These are phyloP conservation scores for Fusarium concolor DNA, from an alignment of 2,329 filamentous ascomycete species.

Conservation along the genomic window DNA sequence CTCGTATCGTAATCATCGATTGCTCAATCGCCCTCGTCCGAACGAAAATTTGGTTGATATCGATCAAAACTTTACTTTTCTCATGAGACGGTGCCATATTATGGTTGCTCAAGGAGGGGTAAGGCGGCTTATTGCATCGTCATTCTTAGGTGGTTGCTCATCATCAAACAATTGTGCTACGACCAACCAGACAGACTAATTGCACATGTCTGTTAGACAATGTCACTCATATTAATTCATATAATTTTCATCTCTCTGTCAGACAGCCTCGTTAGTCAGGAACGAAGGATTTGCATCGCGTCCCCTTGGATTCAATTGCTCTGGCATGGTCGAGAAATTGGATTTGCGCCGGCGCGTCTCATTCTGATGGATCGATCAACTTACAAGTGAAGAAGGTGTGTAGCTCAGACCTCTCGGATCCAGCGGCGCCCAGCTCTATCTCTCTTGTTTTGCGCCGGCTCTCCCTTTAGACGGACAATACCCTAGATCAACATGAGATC, in stretches of 20 bases:
- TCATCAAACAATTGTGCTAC: slow-evolving; percentile 30
- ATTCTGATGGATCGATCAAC: slow-evolving; percentile 23
- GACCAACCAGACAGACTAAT: slow-evolving; percentile 10
- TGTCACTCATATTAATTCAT: slow-evolving; percentile 1
- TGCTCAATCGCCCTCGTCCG: slow-evolving; percentile 9
- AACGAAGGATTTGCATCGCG: slow-evolving; percentile 27
- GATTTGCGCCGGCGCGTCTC: slow-evolving; percentile 30
- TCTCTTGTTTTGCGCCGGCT: slow-evolving; percentile 15
- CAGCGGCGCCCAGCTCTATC: slow-evolving; percentile 34
- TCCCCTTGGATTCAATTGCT: slow-evolving; percentile 7
- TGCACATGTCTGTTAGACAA: slow-evolving; percentile 18
- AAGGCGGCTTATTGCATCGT: slow-evolving; percentile 35
- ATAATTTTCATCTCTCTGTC: slow-evolving; percentile 20
- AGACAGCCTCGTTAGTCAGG: slow-evolving; percentile 37
- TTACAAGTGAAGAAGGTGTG: slow-evolving; percentile 23
- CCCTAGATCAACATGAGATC: slow-evolving; percentile 9
- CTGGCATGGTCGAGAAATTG: slow-evolving; percentile 37
- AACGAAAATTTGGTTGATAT: slow-evolving; percentile 5
- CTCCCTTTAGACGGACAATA: slow-evolving; percentile 17
- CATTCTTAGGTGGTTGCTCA: slow-evolving; percentile 45
- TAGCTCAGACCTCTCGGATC: slow-evolving; percentile 31
- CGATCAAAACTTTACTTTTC: slow-evolving; percentile 11
- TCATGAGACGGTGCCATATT: not conserved
- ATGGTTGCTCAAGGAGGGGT: slow-evolving; percentile 23
- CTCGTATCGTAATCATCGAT: slow-evolving; percentile 23